Evolutionary conservation across 148 eudicot species (phyloP).

Genomic region (Camellia sinensis): DNA sequence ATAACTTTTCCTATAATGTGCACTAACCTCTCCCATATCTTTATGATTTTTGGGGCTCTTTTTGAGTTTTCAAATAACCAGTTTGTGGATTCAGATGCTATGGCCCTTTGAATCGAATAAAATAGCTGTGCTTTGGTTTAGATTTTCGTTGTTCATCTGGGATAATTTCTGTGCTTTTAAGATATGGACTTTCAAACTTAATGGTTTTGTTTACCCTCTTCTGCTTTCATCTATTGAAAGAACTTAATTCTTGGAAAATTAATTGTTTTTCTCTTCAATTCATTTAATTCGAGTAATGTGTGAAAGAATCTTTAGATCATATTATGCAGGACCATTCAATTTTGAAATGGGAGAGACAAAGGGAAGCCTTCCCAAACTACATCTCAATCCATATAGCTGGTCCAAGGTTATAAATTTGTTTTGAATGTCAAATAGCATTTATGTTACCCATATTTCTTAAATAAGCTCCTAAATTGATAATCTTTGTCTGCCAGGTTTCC

Average conservation of each 20-base stretch:
- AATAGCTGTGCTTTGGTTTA: not conserved
- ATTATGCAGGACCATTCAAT: conserved; percentile 77
- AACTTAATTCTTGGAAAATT: not conserved
- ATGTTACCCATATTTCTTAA: not conserved
- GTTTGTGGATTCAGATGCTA: not conserved
- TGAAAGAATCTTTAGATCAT: not conserved
- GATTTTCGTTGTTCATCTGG: not conserved
- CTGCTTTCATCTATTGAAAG: not conserved
- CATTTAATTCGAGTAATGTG: not conserved
- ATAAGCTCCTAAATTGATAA: not conserved
- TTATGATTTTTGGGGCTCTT: not conserved
- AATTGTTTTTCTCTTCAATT: not conserved
- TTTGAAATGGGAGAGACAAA: conserved; percentile 57
- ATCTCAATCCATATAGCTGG: conserved; percentile 92
- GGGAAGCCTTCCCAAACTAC: conserved; percentile 62
- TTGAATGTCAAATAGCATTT: not conserved
- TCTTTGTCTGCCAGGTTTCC: conserved; percentile 55
- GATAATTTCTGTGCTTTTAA: not conserved
- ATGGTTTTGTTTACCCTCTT: not conserved
- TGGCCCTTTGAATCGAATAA: not conserved
- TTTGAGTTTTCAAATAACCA: not conserved
- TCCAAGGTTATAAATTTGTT: conserved; percentile 57
- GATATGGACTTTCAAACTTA: not conserved
- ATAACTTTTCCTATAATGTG: too few species aligned
- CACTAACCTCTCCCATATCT: too few species aligned